phyloP scores from a whole-genome alignment of 345 rosid genomes.

The Eucalyptus pumila region DNA sequence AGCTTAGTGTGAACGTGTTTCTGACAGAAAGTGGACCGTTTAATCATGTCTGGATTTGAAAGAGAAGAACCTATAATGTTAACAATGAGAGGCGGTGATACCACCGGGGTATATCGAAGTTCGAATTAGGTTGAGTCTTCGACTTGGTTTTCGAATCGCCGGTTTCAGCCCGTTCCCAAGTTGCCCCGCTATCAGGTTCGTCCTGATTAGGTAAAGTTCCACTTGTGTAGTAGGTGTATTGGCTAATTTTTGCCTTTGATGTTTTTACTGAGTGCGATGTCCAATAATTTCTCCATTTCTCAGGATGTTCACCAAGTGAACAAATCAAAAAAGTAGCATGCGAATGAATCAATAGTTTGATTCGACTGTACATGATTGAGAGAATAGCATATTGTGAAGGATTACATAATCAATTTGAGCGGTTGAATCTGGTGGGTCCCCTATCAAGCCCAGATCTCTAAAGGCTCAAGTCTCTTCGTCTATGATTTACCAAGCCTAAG shows the following conservation, averaged over 20 bases:
- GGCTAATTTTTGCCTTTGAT: neutral
- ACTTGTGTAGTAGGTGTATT: neutral
- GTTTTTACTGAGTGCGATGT: neutral
- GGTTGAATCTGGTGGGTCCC: neutral
- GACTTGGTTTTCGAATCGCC: neutral
- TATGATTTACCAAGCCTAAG: neutral
- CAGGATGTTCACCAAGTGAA: neutral
- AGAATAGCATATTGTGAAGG: neutral
- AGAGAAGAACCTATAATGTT: neutral
- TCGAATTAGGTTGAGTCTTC: neutral
- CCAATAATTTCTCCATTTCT: neutral
- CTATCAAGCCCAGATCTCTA: neutral
- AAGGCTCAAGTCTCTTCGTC: neutral
- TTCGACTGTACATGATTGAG: neutral
- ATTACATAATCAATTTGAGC: neutral
- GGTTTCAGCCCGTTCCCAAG: neutral
- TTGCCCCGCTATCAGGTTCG: neutral
- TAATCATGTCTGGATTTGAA: neutral
- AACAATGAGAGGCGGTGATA: neutral
- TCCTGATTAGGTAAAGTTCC: neutral
- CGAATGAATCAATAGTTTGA: neutral
- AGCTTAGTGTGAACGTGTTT: neutral
- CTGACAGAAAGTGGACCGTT: neutral
- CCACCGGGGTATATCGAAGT: neutral
- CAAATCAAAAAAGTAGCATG: neutral